Evolutionary conservation across 129 eudicot genomes (phyloP), one percentile per base, ranked within the genome.

Genomic region (Dittrichia graveolens): DNA sequence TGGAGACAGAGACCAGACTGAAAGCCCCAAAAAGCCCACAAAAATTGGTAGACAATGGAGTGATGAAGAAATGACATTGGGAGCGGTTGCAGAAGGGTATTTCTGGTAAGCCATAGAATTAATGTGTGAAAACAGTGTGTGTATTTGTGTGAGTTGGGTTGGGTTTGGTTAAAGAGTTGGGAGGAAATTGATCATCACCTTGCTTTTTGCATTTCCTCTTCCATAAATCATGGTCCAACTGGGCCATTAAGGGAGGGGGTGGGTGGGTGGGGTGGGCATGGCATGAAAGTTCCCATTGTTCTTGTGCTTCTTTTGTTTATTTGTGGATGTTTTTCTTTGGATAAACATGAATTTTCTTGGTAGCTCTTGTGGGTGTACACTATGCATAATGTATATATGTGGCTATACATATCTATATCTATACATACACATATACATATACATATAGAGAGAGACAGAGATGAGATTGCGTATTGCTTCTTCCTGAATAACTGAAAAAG

Each of bases 21-120:
- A 80, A 82, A 80, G 70, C 82, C 84, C 81, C 78, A 85, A 81
- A 83, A 81, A 80, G 45, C 91, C 91, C 86, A 88, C 73, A 52
- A 71, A 81, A 85, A 73, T 82, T 69, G 87, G 56, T 18, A 71
- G 81, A 78, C 73, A 80, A 79, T 67, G 84, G 73, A 75, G 85
- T 79, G 91, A 88, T 83, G 88, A 85, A 88, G 88, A 78, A 80
- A 71, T 67, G 80, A 75, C 60, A 70, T 50, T 72, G 52, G 79
- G 79, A 67, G 31, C 1, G 74, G 77, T 84, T 87, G 92, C 92
- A 87, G 92, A 64, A 64, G 69, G 69, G 58, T 54, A 66, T 46
- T 66, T 66, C 72, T 66, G 72, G 72, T 45, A 66, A 43, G 15
- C 56, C 63, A 58, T 58, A 66, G 24, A 46, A 45, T 42, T 45